Evolutionary conservation across 805 yeast species (phyloP).

Genomic region (Wickerhamomyces ciferrii): DNA sequence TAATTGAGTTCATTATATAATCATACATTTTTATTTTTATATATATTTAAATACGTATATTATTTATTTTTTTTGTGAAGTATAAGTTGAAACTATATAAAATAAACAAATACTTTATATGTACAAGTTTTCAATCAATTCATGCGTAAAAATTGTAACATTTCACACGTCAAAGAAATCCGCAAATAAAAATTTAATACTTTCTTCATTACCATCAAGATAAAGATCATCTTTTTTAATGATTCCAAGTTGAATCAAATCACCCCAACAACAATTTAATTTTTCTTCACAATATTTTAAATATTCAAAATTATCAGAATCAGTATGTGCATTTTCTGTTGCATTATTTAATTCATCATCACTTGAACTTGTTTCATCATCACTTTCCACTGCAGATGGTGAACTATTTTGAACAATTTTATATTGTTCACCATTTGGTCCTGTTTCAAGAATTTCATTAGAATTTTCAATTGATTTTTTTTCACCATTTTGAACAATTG

Average conservation of each 20-base stretch:
- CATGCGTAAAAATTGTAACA: not conserved
- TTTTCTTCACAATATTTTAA: slow-evolving; percentile 72
- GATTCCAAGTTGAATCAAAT: slow-evolving; percentile 58
- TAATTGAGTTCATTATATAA: not conserved
- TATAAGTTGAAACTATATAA: not conserved
- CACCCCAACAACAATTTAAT: slow-evolving; percentile 68
- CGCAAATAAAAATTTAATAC: slow-evolving; percentile 29
- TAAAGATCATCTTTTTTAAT: slow-evolving; percentile 27
- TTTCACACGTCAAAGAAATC: slow-evolving; percentile 12
- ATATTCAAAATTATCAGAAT: slow-evolving; percentile 72
- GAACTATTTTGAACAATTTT: slow-evolving; percentile 20
- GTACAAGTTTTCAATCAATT: not conserved
- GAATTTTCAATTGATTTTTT: slow-evolving; percentile 7
- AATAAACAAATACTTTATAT: not conserved
- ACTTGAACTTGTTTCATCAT: slow-evolving; percentile 18
- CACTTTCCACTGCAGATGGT: slow-evolving; percentile 13
- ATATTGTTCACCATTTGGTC: slow-evolving; percentile 52
- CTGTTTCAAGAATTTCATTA: slow-evolving; percentile 35
- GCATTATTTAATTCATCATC: not conserved
- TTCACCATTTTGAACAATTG: slow-evolving; percentile 69
- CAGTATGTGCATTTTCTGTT: slow-evolving; percentile 5
- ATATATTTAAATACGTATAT: not conserved
- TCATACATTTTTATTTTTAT: not conserved
- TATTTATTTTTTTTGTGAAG: not conserved
- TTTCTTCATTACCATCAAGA: slow-evolving; percentile 25